Evolutionary conservation across 2,329 filamentous ascomycete genomes (phyloP).

Genomic region (Zymoseptoria passerinii): DNA sequence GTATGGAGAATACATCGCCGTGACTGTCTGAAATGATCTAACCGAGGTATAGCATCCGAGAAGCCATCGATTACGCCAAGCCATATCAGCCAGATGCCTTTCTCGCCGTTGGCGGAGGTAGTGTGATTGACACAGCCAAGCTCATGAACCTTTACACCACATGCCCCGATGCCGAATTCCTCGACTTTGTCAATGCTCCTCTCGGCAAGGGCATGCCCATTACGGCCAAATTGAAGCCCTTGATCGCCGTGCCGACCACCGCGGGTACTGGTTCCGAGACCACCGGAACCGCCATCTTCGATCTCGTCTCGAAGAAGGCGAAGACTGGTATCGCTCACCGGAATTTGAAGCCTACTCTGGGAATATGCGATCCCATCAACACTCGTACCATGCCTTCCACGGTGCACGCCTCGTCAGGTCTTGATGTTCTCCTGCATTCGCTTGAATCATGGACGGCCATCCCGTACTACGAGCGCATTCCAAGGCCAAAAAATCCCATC

Average conservation of each 20-base stretch:
- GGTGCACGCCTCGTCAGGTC: conserved; percentile 81
- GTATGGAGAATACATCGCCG: conserved; percentile 40
- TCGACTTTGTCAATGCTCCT: conserved; percentile 96
- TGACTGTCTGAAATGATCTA: background rate
- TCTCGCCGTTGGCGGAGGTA: conserved; percentile 83
- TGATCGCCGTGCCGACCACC: conserved; percentile 78
- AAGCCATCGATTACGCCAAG: conserved; percentile 81
- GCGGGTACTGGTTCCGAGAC: conserved; percentile 88
- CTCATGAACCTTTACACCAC: conserved; percentile 94
- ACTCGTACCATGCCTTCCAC: conserved; percentile 92
- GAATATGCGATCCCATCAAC: conserved; percentile 79
- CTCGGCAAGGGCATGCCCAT: conserved; percentile 77
- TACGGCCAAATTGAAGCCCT: conserved; percentile 59
- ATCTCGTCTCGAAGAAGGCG: conserved; percentile 77
- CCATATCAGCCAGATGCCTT: conserved; percentile 78
- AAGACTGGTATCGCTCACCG: conserved; percentile 96
- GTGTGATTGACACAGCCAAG: conserved; percentile 96
- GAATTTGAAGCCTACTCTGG: conserved; percentile 88
- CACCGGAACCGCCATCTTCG: conserved; percentile 96
- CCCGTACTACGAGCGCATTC: conserved; percentile 77
- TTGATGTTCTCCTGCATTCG: conserved; percentile 91
- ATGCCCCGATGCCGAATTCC: conserved; percentile 85
- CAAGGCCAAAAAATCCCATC: conserved; percentile 81
- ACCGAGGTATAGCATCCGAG: conserved; percentile 55
- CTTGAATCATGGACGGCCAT: conserved; percentile 98